These are phyloP conservation scores for Thraustotheca clavata DNA, from an alignment of 352 stramenopile species.

Conservation along the genomic window DNA sequence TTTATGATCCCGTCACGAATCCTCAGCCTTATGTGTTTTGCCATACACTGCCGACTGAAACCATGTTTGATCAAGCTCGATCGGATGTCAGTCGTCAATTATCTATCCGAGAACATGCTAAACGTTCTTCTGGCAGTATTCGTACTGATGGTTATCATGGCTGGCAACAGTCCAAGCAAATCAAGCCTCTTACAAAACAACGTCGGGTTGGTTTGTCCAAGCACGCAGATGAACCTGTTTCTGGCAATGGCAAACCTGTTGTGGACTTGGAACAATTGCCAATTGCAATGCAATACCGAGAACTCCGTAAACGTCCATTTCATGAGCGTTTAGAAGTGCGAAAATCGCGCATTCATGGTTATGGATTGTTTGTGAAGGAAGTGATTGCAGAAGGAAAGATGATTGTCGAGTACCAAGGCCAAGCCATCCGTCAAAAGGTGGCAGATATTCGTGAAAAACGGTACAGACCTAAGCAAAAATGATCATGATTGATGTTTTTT, in stretches of 20 bases:
- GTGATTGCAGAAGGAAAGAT: conserved; percentile 88
- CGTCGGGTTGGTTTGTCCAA: conserved; percentile 38
- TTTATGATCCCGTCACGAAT: conserved; percentile 22
- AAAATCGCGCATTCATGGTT: conserved; percentile 94
- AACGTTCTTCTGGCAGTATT: conserved; percentile 73
- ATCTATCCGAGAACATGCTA: conserved; percentile 72
- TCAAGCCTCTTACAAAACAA: conserved; percentile 18
- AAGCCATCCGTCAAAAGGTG: conserved; percentile 86
- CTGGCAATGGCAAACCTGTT: neutral
- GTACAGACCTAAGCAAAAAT: conserved; percentile 14
- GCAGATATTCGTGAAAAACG: conserved; percentile 89
- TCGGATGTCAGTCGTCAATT: conserved; percentile 71
- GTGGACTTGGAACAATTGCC: conserved; percentile 67
- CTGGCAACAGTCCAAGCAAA: conserved; percentile 43
- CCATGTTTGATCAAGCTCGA: conserved; percentile 73
- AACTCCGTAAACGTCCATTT: conserved; percentile 87
- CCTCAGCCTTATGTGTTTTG: conserved; percentile 78
- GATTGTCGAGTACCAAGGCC: conserved; percentile 96
- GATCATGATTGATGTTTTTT: neutral
- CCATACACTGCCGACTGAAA: conserved; percentile 54
- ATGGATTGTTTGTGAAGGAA: conserved; percentile 93
- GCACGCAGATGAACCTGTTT: conserved; percentile 35
- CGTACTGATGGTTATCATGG: conserved; percentile 75
- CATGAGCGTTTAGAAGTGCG: conserved; percentile 85
- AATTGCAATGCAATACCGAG: conserved; percentile 86